phyloP scores from a whole-genome alignment of 1,284 basidiomycete species.

The Cystobasidium sp. region DNA sequence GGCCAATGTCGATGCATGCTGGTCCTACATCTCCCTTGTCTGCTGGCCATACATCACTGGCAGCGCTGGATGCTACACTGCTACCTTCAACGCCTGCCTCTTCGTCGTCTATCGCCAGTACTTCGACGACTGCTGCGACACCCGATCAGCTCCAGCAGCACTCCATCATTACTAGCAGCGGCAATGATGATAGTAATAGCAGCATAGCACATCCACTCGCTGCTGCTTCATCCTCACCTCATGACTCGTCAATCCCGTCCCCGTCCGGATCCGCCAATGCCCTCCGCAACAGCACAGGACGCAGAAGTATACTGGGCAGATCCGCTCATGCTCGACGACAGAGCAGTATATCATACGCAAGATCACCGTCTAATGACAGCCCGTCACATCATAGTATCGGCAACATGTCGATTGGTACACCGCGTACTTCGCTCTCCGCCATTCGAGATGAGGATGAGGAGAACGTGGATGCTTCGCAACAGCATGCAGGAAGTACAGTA shows the following conservation, averaged over 20 bases:
- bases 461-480: too few species aligned
- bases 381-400: not conserved
- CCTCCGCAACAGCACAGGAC: constrained; percentile 19
- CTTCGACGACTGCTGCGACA: not conserved
- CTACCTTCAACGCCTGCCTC: not conserved
- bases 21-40: constrained; percentile 30
- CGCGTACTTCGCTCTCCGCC: constrained; percentile 5
- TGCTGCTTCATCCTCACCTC: not conserved
- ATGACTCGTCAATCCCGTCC: not conserved
- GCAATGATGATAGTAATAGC: not conserved
- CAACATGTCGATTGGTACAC: not conserved
- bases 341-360: constrained; percentile 44
- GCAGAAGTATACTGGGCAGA: constrained; percentile 43
- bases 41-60: not conserved
- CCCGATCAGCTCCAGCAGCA: constrained; percentile 14
- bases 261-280: not conserved
- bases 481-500: too few species aligned
- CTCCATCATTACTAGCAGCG: not conserved
- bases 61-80: not conserved
- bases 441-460: constrained; percentile 13
- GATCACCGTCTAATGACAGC: constrained; percentile 21
- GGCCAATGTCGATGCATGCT: constrained; percentile 37
- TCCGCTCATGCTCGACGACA: constrained; percentile 35
- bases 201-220: constrained; percentile 5
- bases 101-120: not conserved